Conservation (phyloP, 176 grass and related monocot genomes). For the Oryza longistaminata region DNA sequence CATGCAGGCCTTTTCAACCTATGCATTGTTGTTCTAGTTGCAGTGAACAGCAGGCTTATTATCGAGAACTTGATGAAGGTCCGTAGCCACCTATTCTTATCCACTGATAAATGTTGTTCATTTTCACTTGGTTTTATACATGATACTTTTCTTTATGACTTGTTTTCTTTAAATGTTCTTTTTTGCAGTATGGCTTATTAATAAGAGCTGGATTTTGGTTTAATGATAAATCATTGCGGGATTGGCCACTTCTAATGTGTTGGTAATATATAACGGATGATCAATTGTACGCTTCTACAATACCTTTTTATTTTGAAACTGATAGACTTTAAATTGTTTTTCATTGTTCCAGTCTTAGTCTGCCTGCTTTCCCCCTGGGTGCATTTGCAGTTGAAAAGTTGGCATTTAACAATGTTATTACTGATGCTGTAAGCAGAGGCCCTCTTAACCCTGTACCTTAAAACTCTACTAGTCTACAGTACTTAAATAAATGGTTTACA, state of each 20-base stretch:
- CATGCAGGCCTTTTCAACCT: conserved; percentile 97
- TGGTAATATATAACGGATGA: conserved; percentile 58
- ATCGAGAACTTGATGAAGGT: conserved; percentile 99
- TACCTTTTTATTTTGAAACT: conserved; percentile 8
- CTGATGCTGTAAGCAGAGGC: conserved; percentile 66
- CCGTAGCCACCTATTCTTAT: conserved; percentile 24
- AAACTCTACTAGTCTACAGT: neutral
- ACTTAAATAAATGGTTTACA: conserved; percentile 11
- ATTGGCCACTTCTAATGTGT: conserved; percentile 97
- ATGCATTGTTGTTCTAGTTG: conserved; percentile 90
- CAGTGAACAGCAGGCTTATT: conserved; percentile 94
- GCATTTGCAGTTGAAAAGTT: conserved; percentile 86
- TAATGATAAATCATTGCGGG: conserved; percentile 72
- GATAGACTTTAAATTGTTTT: neutral
- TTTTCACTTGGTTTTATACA: neutral
- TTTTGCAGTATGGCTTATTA: conserved; percentile 86
- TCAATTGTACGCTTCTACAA: neutral
- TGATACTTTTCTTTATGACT: neutral
- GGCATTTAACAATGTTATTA: conserved; percentile 61
- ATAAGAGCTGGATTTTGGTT: conserved; percentile 99
- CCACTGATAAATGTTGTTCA: neutral
- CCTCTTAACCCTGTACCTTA: conserved; percentile 26
- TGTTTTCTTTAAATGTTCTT: conserved; percentile 19
- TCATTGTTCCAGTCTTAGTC: conserved; percentile 61
- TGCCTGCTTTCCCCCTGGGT: conserved; percentile 63